Evolutionary conservation across 768 basidiomycete species (phyloP), one percentile per base, ranked within the genome.

Genomic region (Kwoniella pini): DNA sequence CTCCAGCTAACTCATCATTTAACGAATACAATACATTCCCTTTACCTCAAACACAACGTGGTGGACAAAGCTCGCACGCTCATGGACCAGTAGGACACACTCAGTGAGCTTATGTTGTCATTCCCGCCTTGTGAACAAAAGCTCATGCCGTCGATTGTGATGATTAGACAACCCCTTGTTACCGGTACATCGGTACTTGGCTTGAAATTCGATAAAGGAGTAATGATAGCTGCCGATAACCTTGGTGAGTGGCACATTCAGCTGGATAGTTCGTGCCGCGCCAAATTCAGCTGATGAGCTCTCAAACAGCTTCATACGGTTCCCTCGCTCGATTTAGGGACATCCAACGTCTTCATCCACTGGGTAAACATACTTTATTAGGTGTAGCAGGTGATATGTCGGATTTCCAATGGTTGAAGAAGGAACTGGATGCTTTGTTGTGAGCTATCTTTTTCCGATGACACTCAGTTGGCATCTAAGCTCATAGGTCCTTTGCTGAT

Each of bases 141-240:
- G 28, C 45, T 57, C 19, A 52, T n/a, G 13, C 22, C 43, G 22
- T n/a, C 44, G 40, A 3, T 15, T 26, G 9, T 26, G 22, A 4
- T 19, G 19, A 42, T 43, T 58, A 92, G 90, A 72, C 89, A 93
- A 71, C 96, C 96, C 10, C 87, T 98, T 62, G 91, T 97, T 9
- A 98, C 95, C 0, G 96, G 95, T 59, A 94, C 95, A n/a, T 90
- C 88, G 57, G 92, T 99, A 4, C 84, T 99, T 31, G 96, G 89
- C 2, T 82, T 99, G 79, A 90, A 90, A 80, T 98, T 84, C 84
- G 92, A 94, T 79, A 92, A 91, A 71, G 96, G 96, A 9, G 85
- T 99, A 66, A 95, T 99, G 90, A 87, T 99, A 83, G 93, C 96
- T 28, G 93, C 96, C 36, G 96, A 99, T 82, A 97, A 88, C 72